Conservation (phyloP, 306 rosid genomes). For the Leucaena leucocephala region DNA sequence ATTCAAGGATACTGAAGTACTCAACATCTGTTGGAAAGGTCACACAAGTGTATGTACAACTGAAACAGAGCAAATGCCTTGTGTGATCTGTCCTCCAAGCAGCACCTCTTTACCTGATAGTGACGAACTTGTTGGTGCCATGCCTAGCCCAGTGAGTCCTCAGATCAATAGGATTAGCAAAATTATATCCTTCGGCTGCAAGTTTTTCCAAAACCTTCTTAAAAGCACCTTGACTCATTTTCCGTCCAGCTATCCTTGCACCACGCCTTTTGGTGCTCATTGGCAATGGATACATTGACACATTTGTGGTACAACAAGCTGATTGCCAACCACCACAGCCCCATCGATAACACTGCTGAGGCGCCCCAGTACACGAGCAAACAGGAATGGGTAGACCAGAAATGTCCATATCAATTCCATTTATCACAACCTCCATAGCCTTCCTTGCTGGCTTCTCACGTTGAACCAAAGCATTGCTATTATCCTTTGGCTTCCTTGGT, state of each 20-base stretch:
- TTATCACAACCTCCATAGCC: slow-evolving; percentile 78
- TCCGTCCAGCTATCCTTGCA: slow-evolving; percentile 94
- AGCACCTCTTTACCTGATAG: slow-evolving; percentile 74
- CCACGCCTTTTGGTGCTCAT: slow-evolving; percentile 97
- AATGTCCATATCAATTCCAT: slow-evolving; percentile 87
- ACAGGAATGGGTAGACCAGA: slow-evolving; percentile 93
- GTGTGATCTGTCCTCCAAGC: slow-evolving; percentile 35
- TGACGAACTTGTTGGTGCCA: slow-evolving; percentile 97
- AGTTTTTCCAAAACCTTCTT: slow-evolving; percentile 97
- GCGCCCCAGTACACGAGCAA: slow-evolving; percentile 87
- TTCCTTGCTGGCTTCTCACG: slow-evolving; percentile 71
- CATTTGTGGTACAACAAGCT: slow-evolving; percentile 91
- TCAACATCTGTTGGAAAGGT: slow-evolving; percentile 59
- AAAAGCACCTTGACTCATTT: slow-evolving; percentile 97
- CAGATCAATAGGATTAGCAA: slow-evolving; percentile 79
- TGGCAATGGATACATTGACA: slow-evolving; percentile 89
- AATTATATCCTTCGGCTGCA: slow-evolving; percentile 86
- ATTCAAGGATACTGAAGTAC: slow-evolving; percentile 57
- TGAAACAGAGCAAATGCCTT: slow-evolving; percentile 42
- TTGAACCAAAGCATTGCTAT: slow-evolving; percentile 52
- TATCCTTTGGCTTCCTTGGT: slow-evolving; percentile 75
- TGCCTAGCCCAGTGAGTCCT: slow-evolving; percentile 93
- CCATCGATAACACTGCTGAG: slow-evolving; percentile 96
- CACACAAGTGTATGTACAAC: slow-evolving; percentile 77
- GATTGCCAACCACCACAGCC: slow-evolving; percentile 99